Evolutionary conservation across 1,139 yeast genomes (phyloP), one percentile per base, ranked within the genome.

Genomic region (Geotrichum siamense): DNA sequence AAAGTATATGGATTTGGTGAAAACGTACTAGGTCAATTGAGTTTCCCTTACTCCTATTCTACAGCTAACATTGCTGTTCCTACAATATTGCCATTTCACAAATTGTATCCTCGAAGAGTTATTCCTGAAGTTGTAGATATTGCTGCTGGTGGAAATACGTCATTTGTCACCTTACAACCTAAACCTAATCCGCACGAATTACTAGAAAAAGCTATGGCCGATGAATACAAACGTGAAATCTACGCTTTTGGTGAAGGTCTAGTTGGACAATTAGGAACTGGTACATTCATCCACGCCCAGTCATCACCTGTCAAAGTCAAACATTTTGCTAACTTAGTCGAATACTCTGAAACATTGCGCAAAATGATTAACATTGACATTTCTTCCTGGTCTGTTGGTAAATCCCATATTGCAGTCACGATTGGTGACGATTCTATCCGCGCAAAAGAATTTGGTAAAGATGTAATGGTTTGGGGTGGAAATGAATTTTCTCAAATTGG

Each of bases 221-320:
- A 30, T 56, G 48, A 28, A 9, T 45, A 48, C 15, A 45, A 48
- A 46, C 56, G 45, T 20, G 53, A 49, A 30, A 44, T 54, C 35
- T 63, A 55, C 53, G 71, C 86, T 4, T 80, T 87, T 65, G 98
- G 98, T 20, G 78, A 79, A 55, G 96, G 97, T 3, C 63, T 82
- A 42, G 74, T 75, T 54, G 98, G 97, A n/a, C 94, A 86, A 63
- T 69, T 87, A 47, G 98, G 96, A 15, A 74, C 77, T 40, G 87
- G 85, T 20, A 69, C 79, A 44, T 87, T 72, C 60, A 67, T 81
- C 40, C 96, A 87, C 59, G 80, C 85, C 13, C 82, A 80, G 55
- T 67, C 76, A 16, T 72, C 71, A 38, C 96, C 96, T 5, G 69
- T 74, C 17, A 71, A 73, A 34, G 62, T 89, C 48, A 77, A 76